Percentiles rank a stretch among this genome's conserved stretches.
These are phyloP conservation scores for Fusarium sp. DNA, from an alignment of 2,329 filamentous ascomycete genomes.

Conservation along the genomic window DNA sequence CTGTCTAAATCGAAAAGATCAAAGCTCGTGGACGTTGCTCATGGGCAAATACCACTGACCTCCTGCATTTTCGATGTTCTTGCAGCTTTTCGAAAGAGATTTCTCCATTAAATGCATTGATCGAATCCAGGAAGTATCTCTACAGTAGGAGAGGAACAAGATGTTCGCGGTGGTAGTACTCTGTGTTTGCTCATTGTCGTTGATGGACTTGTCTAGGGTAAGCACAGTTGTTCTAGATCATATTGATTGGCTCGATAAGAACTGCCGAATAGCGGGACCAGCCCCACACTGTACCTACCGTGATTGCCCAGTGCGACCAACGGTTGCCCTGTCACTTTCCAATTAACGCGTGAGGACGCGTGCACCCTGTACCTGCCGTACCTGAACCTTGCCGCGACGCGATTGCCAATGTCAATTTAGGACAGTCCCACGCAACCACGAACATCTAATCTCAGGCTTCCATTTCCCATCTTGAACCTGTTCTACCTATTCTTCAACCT, in stretches of 20 bases:
- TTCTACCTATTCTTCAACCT: neutral
- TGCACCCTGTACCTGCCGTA: conserved; percentile 21
- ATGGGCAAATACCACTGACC: too few relatives aligned
- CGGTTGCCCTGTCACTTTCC: conserved; percentile 34
- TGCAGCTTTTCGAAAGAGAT: too few relatives aligned
- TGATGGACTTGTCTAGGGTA: neutral
- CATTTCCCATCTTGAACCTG: conserved; percentile 5
- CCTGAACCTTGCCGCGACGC: conserved; percentile 36
- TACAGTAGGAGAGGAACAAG: too few relatives aligned
- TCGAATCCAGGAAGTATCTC: too few relatives aligned
- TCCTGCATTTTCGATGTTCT: too few relatives aligned
- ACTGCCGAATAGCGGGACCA: neutral
- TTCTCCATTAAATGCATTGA: too few relatives aligned
- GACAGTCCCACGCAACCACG: neutral
- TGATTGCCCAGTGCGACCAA: conserved; percentile 9
- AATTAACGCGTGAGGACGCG: conserved; percentile 48
- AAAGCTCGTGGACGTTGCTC: too few relatives aligned
- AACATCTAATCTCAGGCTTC: conserved; percentile 6
- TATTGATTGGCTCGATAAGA: conserved; percentile 9
- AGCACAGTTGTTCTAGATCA: neutral
- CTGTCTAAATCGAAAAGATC: too few relatives aligned
- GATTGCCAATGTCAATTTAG: conserved; percentile 22
- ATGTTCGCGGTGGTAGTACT: neutral
- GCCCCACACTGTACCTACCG: neutral
- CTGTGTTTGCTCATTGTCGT: neutral